These are phyloP conservation scores for Malus sylvestris DNA, from an alignment of 306 rosid species.

Conservation along the genomic window DNA sequence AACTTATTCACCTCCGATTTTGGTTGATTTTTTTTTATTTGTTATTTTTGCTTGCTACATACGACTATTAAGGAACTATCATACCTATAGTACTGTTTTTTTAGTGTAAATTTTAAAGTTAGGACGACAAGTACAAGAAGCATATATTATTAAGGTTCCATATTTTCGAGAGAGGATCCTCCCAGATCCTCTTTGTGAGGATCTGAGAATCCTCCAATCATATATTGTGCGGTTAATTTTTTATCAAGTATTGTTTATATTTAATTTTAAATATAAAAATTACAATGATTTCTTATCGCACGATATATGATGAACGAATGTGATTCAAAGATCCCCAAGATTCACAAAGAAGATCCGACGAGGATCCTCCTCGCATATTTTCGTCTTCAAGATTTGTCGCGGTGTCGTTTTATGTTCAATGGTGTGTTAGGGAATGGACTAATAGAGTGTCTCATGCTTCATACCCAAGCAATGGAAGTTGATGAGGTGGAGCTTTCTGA, in stretches of 20 bases:
- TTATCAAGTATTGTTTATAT: too few relatives aligned
- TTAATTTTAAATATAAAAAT: too few relatives aligned
- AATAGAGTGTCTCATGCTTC: slow-evolving; percentile 42
- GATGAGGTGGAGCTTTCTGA: slow-evolving; percentile 59
- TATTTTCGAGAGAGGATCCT: too few relatives aligned
- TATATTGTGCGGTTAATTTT: too few relatives aligned
- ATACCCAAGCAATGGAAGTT: slow-evolving; percentile 40
- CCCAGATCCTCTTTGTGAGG: too few relatives aligned
- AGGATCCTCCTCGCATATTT: background rate
- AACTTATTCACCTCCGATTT: rapidly evolving
- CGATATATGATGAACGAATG: too few relatives aligned
- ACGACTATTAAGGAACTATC: background rate
- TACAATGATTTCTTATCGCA: too few relatives aligned
- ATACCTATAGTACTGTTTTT: background rate
- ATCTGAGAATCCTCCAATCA: too few relatives aligned
- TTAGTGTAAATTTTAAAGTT: background rate
- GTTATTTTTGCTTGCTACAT: background rate
- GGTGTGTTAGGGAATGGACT: background rate
- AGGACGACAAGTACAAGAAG: background rate
- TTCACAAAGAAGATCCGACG: too few relatives aligned
- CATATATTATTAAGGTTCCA: background rate
- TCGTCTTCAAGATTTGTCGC: background rate
- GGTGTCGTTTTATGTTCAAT: background rate
- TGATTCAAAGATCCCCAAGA: rapidly evolving
- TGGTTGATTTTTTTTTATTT: background rate